These are phyloP conservation scores for Rhodosporidiobolus sp. DNA, from an alignment of 768 basidiomycete species.

Conservation along the genomic window DNA sequence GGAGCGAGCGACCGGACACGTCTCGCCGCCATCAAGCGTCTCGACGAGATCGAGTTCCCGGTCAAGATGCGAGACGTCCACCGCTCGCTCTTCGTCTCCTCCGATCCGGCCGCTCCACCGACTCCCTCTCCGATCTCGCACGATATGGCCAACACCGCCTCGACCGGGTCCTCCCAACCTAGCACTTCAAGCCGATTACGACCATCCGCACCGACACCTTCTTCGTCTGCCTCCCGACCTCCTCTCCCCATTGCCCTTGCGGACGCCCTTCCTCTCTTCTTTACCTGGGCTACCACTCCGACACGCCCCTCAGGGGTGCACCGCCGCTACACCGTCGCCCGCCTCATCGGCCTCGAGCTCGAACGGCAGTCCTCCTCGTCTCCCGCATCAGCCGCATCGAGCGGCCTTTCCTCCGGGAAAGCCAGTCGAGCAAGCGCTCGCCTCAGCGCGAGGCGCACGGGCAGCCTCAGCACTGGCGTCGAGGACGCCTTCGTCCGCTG, in stretches of 20 bases:
- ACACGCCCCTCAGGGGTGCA: slow-evolving; percentile 9
- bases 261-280: slow-evolving; percentile 22
- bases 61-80: slow-evolving; percentile 6
- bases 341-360: slow-evolving; percentile 15
- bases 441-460: slow-evolving; percentile 1
- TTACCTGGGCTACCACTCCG: slow-evolving; percentile 28
- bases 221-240: neutral
- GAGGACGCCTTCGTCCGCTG: slow-evolving; percentile 30
- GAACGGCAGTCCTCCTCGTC: slow-evolving; percentile 1
- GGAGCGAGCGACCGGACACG: neutral
- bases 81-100: neutral
- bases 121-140: neutral
- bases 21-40: slow-evolving; percentile 1
- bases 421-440: neutral
- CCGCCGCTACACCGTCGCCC: slow-evolving; percentile 24
- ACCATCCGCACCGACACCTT: neutral
- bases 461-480: neutral
- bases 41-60: slow-evolving; percentile 26
- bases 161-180: neutral
- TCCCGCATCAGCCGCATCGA: neutral
- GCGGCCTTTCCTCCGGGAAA: too few relatives aligned
- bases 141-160: neutral
- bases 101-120: neutral
- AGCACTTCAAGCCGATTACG: neutral
- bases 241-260: neutral